A percentile compares a stretch with the other conserved stretches of the same genome.
These are phyloP conservation scores for Globisporangium perplexum DNA, from an alignment of 352 stramenopile genomes.

Conservation along the genomic window DNA sequence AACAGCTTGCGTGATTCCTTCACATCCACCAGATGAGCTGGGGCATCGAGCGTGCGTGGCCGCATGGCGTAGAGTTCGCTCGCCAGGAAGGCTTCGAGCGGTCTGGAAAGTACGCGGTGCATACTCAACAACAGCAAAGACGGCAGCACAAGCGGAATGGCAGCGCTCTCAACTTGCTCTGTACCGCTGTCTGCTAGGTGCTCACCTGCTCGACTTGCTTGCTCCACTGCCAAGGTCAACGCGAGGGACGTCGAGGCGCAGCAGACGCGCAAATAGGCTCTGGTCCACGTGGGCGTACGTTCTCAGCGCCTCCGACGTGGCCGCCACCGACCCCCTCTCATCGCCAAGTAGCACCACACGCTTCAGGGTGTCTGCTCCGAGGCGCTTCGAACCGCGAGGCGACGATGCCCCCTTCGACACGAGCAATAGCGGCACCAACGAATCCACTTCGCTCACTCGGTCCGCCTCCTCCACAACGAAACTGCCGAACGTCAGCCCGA, in stretches of 20 bases:
- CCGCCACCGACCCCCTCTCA: conserved; percentile 88
- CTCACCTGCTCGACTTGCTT: conserved; percentile 44
- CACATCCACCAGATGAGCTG: no score
- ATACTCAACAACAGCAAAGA: no score
- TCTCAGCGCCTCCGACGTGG: conserved; percentile 86
- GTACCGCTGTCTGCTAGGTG: no score
- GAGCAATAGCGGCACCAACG: conserved; percentile 89
- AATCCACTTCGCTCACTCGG: conserved; percentile 94
- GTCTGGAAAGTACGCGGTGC: no score
- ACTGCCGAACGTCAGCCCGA: conserved; percentile 82
- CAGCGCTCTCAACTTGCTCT: no score
- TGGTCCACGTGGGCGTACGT: conserved; percentile 91
- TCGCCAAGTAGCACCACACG: conserved; percentile 95
- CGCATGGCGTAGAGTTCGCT: no score
- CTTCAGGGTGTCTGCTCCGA: conserved; percentile 61
- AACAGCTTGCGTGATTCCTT: no score
- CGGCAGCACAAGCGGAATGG: no score
- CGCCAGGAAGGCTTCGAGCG: no score
- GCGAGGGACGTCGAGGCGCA: conserved; percentile 90
- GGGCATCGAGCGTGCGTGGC: no score
- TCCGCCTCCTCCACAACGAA: conserved; percentile 95
- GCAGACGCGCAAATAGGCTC: conserved; percentile 93
- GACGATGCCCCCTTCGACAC: conserved; percentile 31
- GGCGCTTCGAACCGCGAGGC: not conserved
- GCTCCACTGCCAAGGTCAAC: conserved; percentile 72